Conservation (phyloP, 495 filamentous ascomycete species). For the Amniculicola lignicola region DNA sequence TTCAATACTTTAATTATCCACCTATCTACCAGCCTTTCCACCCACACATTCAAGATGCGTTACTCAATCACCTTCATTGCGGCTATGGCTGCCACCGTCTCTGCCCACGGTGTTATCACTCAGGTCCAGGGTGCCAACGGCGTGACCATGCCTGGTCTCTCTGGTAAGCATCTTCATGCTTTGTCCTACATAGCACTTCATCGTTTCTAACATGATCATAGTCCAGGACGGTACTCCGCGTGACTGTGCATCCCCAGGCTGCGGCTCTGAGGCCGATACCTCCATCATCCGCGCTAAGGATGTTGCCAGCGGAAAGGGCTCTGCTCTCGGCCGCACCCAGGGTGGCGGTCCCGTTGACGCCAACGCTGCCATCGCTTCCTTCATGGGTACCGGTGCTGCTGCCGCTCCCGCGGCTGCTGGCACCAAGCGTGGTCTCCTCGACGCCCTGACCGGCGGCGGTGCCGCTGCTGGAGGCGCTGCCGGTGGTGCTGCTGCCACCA, state of each 20-base stretch:
- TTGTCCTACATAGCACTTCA: neutral
- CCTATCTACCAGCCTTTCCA: neutral
- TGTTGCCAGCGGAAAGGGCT: conserved; percentile 44
- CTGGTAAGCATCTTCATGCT: conserved; percentile 14
- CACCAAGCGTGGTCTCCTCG: conserved; percentile 33
- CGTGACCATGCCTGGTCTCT: conserved; percentile 34
- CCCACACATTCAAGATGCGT: conserved; percentile 30
- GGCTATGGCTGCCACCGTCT: conserved; percentile 25
- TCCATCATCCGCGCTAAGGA: conserved; percentile 53
- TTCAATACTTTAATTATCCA: conserved; percentile 7
- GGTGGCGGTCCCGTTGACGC: conserved; percentile 53
- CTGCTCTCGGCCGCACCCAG: conserved; percentile 57
- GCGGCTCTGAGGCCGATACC: conserved; percentile 45
- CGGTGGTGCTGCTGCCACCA: conserved; percentile 1
- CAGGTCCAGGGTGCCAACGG: conserved; percentile 33
- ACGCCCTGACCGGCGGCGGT: conserved; percentile 11
- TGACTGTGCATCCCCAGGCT: conserved; percentile 52
- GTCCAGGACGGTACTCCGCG: conserved; percentile 59
- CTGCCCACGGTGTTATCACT: conserved; percentile 32
- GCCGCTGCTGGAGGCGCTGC: conserved; percentile 3
- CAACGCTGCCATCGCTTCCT: conserved; percentile 39
- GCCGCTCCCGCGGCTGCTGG: conserved; percentile 3
- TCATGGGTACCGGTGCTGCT: conserved; percentile 32
- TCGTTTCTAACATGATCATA: conserved; percentile 30
- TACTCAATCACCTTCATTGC: conserved; percentile 30